A percentile compares a stretch with the other conserved stretches of the same genome.
Evolutionary conservation across 495 filamentous ascomycete genomes (phyloP).

Genomic region (Neurospora terricola): DNA sequence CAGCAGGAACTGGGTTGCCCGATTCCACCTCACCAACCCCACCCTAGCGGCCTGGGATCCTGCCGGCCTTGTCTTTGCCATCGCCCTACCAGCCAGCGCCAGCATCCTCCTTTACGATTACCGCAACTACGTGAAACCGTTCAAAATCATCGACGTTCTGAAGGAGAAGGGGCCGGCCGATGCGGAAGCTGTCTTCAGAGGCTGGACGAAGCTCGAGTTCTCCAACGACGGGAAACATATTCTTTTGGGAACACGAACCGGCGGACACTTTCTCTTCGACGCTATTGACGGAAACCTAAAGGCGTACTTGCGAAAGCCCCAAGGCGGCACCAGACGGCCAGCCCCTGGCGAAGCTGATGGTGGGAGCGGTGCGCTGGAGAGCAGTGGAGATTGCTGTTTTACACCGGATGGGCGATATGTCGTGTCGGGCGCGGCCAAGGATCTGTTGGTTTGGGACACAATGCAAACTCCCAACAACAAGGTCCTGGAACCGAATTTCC

Average conservation of each 20-base stretch:
- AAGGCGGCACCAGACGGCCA: slow-evolving; percentile 31
- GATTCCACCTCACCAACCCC: slow-evolving; percentile 64
- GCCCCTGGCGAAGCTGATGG: slow-evolving; percentile 37
- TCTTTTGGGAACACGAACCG: slow-evolving; percentile 67
- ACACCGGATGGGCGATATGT: slow-evolving; percentile 80
- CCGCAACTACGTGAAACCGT: slow-evolving; percentile 88
- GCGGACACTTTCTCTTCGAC: slow-evolving; percentile 80
- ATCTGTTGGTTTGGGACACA: slow-evolving; percentile 78
- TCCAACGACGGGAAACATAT: slow-evolving; percentile 88
- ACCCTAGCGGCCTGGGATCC: slow-evolving; percentile 82
- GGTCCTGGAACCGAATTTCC: slow-evolving; percentile 52
- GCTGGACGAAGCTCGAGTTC: slow-evolving; percentile 84
- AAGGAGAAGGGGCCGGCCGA: slow-evolving; percentile 28
- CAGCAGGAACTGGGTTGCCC: slow-evolving; percentile 63
- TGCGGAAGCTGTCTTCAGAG: slow-evolving; percentile 32
- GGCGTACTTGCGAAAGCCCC: slow-evolving; percentile 46
- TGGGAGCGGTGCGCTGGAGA: slow-evolving; percentile 27
- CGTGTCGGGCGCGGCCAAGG: slow-evolving; percentile 62
- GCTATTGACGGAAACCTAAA: slow-evolving; percentile 73
- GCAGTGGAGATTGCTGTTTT: slow-evolving; percentile 75
- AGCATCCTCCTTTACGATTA: slow-evolving; percentile 84
- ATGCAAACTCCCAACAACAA: slow-evolving; percentile 45
- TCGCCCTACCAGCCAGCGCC: slow-evolving; percentile 69
- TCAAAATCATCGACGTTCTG: slow-evolving; percentile 72
- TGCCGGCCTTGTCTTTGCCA: slow-evolving; percentile 79